Base-by-base conservation (phyloP, 2,329 filamentous ascomycete genomes). In the Grosmannia clavigera region DNA sequence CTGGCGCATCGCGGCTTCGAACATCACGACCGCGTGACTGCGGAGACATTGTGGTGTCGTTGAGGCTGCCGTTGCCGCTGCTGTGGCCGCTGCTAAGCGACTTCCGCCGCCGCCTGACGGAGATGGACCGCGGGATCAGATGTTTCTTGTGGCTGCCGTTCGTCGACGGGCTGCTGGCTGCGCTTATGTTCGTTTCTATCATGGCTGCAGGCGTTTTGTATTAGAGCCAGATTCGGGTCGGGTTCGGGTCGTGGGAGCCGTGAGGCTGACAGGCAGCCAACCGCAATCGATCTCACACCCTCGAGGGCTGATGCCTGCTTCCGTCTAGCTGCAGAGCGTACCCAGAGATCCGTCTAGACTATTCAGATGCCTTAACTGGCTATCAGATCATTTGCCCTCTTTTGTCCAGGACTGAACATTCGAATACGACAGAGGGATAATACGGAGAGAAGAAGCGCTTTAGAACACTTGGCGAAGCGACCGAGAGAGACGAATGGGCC, bases 81-180 rank as follows among this genome's bases (percentile, higher is more conserved):
- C 48, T 51, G 48, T 27, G 22, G 48, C 22, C 25, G 48, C 48
- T 51, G 22, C 12, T 76, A 65, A 70, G 70, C 64, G 76, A 75
- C 70, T 74, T 78, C 60, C 74, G 74, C 55, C 77, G 75, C 55
- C 78, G 76, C 66, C 77, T 80, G 55, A 74, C 73, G 33, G 72
- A 70, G 59, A 83, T 74, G 46, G 75, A 73, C 67, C 78, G 81
- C 58, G 80, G 75, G 43, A 84, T 70, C 35, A 84, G 73, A 69
- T 80, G 82, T 61, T 73, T 75, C 52, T 35, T 11, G 53, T 81
- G 70, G 14, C 73, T 72, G 63, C 69, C 73, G 59, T 62, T 60
- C 53, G 33, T 22, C 22, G 54, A 25, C 14, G 6, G 29, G 43
- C 31, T 56, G 58, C 31, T 46, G 40, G 58, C 52, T 3, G 58